Percentiles rank a stretch among this genome's conserved stretches.
These are phyloP conservation scores for Schizosaccharomyces osmophilus DNA, from an alignment of 805 yeast genomes.

Conservation along the genomic window DNA sequence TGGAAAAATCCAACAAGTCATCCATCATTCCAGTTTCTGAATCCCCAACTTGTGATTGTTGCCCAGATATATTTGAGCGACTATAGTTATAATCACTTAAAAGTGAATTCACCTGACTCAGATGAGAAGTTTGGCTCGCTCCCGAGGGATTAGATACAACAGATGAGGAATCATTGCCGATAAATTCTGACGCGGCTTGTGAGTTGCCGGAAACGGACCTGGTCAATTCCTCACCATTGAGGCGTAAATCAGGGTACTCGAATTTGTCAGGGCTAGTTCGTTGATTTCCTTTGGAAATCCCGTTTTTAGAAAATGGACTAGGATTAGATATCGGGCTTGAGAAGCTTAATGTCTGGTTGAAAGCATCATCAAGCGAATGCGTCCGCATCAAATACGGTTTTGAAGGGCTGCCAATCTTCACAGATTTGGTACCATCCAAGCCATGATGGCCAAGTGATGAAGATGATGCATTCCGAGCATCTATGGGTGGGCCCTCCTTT, in stretches of 20 bases:
- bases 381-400: neutral
- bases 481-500: neutral
- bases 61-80: slow-evolving; percentile 2
- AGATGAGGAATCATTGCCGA: neutral
- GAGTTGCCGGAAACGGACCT: neutral
- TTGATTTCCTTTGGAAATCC: neutral
- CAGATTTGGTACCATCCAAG: neutral
- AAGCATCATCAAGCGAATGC: neutral
- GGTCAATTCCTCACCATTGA: neutral
- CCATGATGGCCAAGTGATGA: neutral
- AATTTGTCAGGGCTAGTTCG: too few species aligned
- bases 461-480: neutral
- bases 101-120: neutral
- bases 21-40: neutral
- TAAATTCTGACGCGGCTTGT: neutral
- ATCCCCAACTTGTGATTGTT: neutral
- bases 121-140: neutral
- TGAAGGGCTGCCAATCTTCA: neutral
- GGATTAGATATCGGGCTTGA: neutral
- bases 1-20: neutral
- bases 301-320: neutral
- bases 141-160: neutral
- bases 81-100: neutral
- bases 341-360: neutral
- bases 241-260: neutral